Percentiles rank a stretch among this genome's conserved stretches.
These are phyloP conservation scores for Allium fistulosum DNA, from an alignment of 106 monocot genomes.

Conservation along the genomic window DNA sequence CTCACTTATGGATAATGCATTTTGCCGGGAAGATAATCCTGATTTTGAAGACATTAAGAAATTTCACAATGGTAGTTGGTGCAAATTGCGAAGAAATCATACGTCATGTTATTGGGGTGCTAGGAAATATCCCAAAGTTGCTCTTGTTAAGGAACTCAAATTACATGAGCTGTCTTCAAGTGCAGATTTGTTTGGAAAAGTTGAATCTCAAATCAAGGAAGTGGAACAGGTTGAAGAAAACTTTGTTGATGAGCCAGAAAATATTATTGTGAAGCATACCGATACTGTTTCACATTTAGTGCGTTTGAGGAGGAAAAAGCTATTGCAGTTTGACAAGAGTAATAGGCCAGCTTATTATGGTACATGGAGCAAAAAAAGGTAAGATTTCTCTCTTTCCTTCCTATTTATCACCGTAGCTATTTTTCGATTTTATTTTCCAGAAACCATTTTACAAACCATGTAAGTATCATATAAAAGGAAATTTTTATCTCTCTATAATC, in stretches of 20 bases:
- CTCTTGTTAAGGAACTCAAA: conserved; percentile 59
- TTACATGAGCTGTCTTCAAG: conserved; percentile 37
- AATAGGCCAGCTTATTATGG: conserved; percentile 94
- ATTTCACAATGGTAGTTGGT: conserved; percentile 56
- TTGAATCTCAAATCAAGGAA: conserved; percentile 12
- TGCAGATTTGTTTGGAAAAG: conserved; percentile 11
- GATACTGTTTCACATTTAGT: neutral
- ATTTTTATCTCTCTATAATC: too few species aligned
- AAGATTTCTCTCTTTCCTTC: conserved; percentile 6
- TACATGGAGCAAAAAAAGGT: conserved; percentile 83
- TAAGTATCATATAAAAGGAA: too few species aligned
- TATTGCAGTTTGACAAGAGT: conserved; percentile 96
- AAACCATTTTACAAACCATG: too few species aligned
- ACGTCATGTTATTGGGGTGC: conserved; percentile 60
- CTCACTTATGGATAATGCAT: conserved; percentile 49
- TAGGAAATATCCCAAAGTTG: conserved; percentile 53
- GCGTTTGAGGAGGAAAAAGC: conserved; percentile 24
- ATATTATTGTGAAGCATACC: neutral
- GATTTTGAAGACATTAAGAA: conserved; percentile 33
- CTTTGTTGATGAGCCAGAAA: conserved; percentile 10
- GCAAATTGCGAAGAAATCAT: conserved; percentile 17
- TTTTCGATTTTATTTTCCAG: too few species aligned
- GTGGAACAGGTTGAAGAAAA: conserved; percentile 13
- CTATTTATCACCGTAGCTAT: neutral
- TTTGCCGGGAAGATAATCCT: conserved; percentile 29